Evolutionary conservation across 2,329 filamentous ascomycete species (phyloP), one percentile per base, ranked within the genome.

Genomic region (Pseudogymnoascus sp.): DNA sequence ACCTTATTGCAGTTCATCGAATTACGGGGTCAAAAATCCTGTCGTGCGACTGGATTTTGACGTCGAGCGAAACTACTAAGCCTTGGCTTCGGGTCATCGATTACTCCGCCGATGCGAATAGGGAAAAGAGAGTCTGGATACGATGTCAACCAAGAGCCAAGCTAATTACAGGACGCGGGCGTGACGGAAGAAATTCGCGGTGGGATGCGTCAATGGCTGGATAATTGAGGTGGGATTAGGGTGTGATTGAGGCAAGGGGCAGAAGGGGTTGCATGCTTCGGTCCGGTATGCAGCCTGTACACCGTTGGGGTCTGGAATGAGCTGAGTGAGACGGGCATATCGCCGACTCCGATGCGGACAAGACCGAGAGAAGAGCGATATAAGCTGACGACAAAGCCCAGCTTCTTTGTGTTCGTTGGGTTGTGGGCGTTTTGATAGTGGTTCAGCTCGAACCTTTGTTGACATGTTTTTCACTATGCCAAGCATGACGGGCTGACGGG

Each of bases 1-100:
- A 55, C 49, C 49, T 55, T 55, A 55, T 55, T 55, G 49, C 2
- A 12, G 25, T 33, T 55, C 25, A n/a, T 55, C 49, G 28, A 55
- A 55, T 55, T 35, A 35, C 49, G 49, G 49, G 16, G 6, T 35
- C 28, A 19, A 33, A 55, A 33, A 14, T 22, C 28, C 9, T 55
- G 28, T 33, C n/a, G 49, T 55, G 28, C 49, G 16, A 55, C 49
- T 33, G 28, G 9, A 33, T 33, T 45, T 55, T 33, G 49, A 33
- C 49, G 25, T 19, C 9, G 49, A 55, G 25, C 49, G n/a, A 3
- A 33, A 55, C 49, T 55, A 19, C 49, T 55, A 30, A 55, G 25
- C n/a, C 49, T 55, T 55, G 49, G 49, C 49, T 55, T 33, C 49
- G 49, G 49, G 49, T 55, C 49, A 55, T 55, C 49, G 49, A 30